These are phyloP conservation scores for Trichaptum fuscoviolaceum DNA, from an alignment of 768 basidiomycete species.

Conservation along the genomic window DNA sequence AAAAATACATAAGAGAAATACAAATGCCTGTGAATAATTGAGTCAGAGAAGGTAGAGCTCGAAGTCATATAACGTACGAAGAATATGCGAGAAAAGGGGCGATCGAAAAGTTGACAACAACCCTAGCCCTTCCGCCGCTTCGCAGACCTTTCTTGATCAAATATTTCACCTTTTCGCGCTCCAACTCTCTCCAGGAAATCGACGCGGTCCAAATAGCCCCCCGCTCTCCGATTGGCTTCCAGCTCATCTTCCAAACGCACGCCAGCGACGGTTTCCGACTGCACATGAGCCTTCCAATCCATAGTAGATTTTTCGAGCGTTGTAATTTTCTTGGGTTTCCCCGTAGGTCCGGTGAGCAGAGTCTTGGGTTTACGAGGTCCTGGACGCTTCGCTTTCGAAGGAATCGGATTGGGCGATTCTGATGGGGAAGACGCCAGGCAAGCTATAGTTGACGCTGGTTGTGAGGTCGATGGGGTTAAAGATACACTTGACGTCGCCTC, in stretches of 20 bases:
- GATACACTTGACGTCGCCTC: constrained; percentile 5
- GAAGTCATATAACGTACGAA: too few species aligned
- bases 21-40: too few species aligned
- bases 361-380: constrained; percentile 67
- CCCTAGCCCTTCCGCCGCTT: constrained; percentile 37
- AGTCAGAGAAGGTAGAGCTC: too few species aligned
- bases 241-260: constrained; percentile 55
- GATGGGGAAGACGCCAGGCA: background rate
- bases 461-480: constrained; percentile 15
- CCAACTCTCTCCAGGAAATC: constrained; percentile 78
- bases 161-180: constrained; percentile 58
- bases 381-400: constrained; percentile 35
- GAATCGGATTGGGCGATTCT: constrained; percentile 1
- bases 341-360: constrained; percentile 41
- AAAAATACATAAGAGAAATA: too few species aligned
- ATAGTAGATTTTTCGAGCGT: constrained; percentile 83
- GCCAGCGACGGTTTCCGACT: constrained; percentile 32
- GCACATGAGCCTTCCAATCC: constrained; percentile 75
- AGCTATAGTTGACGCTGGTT: constrained; percentile 15
- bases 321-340: constrained; percentile 69
- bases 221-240: constrained; percentile 65
- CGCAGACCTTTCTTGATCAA: constrained; percentile 50
- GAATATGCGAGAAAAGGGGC: too few species aligned
- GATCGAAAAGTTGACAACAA: too few species aligned
- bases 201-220: constrained; percentile 80